These are phyloP conservation scores for Rhodofomes roseus DNA, from an alignment of 1,284 basidiomycete species.

Conservation along the genomic window DNA sequence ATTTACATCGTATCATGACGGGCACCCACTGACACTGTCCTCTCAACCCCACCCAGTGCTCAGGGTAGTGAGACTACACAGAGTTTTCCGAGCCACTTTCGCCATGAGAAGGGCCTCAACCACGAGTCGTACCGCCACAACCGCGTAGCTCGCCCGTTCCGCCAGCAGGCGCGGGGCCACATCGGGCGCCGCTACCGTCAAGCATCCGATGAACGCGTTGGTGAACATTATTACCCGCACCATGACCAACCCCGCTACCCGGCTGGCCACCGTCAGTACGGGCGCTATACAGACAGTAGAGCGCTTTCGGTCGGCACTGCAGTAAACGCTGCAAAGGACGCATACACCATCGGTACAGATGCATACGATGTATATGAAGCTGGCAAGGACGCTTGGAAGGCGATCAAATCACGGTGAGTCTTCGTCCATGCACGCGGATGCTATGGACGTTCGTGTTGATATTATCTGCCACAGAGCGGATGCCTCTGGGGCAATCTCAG, in stretches of 20 bases:
- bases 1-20: too few species aligned
- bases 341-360: neutral
- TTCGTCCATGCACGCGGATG: too few species aligned
- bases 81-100: neutral
- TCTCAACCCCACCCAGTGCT: neutral
- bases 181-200: neutral
- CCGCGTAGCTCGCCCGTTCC: neutral
- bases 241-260: too few species aligned
- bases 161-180: neutral
- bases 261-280: too few species aligned
- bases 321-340: neutral
- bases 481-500: neutral
- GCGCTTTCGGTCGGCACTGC: neutral
- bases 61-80: neutral
- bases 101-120: neutral
- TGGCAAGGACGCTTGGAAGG: neutral
- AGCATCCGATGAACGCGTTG: neutral
- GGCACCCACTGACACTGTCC: too few species aligned
- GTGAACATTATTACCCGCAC: too few species aligned
- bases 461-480: neutral
- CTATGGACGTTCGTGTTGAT: neutral
- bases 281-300: too few species aligned
- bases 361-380: neutral
- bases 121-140: neutral
- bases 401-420: neutral